A percentile compares a stretch with the other conserved stretches of the same genome.
phyloP scores from a whole-genome alignment of 2,329 filamentous ascomycete species.

The Fusarium nisikadoi region DNA sequence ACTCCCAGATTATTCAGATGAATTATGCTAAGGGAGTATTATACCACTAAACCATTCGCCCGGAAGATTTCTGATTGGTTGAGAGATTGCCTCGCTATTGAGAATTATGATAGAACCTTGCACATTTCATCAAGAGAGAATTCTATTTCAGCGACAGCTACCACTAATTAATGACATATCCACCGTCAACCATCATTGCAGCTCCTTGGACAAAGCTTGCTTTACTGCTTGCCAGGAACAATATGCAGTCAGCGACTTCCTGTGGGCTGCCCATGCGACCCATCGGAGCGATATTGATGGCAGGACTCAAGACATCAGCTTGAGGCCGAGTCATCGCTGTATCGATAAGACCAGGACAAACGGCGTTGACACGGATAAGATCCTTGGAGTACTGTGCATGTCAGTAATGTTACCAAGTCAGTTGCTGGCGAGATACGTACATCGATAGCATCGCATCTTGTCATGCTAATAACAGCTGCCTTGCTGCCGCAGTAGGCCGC shows the following conservation, averaged over 20 bases:
- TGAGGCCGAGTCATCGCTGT: slow-evolving; percentile 58
- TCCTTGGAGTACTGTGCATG: slow-evolving; percentile 58
- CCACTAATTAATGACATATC: slow-evolving; percentile 59
- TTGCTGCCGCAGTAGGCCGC: slow-evolving; percentile 69
- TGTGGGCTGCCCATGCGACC: slow-evolving; percentile 60
- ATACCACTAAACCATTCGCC: slow-evolving; percentile 21
- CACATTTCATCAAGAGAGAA: rapidly evolving
- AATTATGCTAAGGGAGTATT: slow-evolving; percentile 18
- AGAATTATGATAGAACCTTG: rapidly evolving
- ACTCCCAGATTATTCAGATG: slow-evolving; percentile 1
- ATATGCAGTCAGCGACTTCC: slow-evolving; percentile 60
- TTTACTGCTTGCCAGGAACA: slow-evolving; percentile 61
- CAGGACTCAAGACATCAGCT: slow-evolving; percentile 4
- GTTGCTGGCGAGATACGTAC: not conserved
- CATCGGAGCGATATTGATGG: slow-evolving; percentile 58
- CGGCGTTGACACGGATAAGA: slow-evolving; percentile 61
- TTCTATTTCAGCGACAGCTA: not conserved
- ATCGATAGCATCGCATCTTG: slow-evolving; percentile 56
- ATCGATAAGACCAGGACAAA: slow-evolving; percentile 73
- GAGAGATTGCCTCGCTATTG: rapidly evolving
- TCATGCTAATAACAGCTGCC: slow-evolving; percentile 68
- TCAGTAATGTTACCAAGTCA: not conserved
- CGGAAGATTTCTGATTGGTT: slow-evolving; percentile 6
- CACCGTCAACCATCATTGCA: slow-evolving; percentile 63
- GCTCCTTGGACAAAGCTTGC: slow-evolving; percentile 64